Conservation (phyloP, 1,284 basidiomycete genomes). For the Sporisorium scitamineum region DNA sequence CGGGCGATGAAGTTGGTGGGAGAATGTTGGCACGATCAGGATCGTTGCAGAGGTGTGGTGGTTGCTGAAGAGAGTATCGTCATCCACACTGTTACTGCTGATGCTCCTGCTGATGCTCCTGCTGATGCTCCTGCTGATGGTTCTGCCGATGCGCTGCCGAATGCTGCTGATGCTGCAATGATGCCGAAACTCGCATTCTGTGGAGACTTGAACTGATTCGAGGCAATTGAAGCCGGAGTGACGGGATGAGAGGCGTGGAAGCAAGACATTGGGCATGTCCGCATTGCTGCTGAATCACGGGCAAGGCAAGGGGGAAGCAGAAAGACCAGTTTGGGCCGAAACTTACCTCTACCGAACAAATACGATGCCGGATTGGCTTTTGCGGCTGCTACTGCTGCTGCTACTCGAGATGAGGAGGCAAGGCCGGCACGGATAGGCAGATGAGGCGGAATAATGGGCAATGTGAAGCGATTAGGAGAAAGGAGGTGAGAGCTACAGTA, state of each 20-base stretch:
- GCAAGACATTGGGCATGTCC: background rate
- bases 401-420: slow-evolving; percentile 39
- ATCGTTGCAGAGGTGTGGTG: background rate
- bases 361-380: background rate
- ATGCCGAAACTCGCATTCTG: background rate
- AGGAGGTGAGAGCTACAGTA: slow-evolving; percentile 1
- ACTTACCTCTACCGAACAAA: slow-evolving; percentile 36
- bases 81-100: too few species aligned
- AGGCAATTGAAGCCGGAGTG: background rate
- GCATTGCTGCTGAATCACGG: slow-evolving; percentile 10
- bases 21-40: background rate
- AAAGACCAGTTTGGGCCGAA: background rate
- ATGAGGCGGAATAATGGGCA: slow-evolving; percentile 40
- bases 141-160: background rate
- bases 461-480: slow-evolving; percentile 7
- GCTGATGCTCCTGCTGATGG: background rate
- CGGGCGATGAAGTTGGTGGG: background rate
- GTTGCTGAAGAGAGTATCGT: background rate
- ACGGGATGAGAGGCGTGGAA: background rate
- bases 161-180: background rate
- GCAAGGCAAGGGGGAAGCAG: slow-evolving; percentile 5
- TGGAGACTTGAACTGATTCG: too few species aligned
- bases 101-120: background rate
- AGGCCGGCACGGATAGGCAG: slow-evolving; percentile 24
- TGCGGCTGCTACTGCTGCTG: slow-evolving; percentile 19